Evolutionary conservation across 1,284 basidiomycete genomes (phyloP).

Genomic region (Pterula multifida): DNA sequence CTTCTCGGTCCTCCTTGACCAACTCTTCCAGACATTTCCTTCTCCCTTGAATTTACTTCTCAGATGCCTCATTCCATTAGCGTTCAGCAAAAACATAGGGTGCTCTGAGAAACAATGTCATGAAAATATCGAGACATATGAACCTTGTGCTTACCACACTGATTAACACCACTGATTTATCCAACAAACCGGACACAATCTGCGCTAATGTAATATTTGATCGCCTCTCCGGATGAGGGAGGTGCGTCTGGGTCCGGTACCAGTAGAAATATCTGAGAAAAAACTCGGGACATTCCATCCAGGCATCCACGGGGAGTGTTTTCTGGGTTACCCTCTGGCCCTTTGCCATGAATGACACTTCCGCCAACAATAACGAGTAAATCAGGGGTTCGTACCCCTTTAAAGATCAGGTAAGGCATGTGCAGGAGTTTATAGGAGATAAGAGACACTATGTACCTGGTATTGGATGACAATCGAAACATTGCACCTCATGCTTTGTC

Average conservation of each 20-base stretch:
- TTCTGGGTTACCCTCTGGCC: conserved; percentile 41
- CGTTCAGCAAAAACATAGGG: too few relatives aligned
- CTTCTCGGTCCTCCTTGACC: too few relatives aligned
- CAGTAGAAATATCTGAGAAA: conserved; percentile 78
- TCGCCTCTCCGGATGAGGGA: conserved; percentile 54
- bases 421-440: conserved; percentile 1
- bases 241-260: conserved; percentile 58
- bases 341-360: conserved; percentile 61
- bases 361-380: conserved; percentile 68
- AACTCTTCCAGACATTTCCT: too few relatives aligned
- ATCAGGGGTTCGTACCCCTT: conserved; percentile 62
- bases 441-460: conserved; percentile 41
- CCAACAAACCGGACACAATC: conserved; percentile 73
- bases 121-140: too few relatives aligned
- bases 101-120: too few relatives aligned
- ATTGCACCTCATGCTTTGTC: conserved; percentile 73
- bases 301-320: conserved; percentile 37
- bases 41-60: too few relatives aligned
- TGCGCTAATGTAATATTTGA: conserved; percentile 68
- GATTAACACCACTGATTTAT: too few relatives aligned
- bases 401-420: too few relatives aligned
- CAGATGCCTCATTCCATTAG: too few relatives aligned
- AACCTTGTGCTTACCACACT: too few relatives aligned
- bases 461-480: conserved; percentile 80
- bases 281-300: conserved; percentile 72